Conservation (phyloP, 257 asterid genomes). For the Penstemon barbatus region DNA sequence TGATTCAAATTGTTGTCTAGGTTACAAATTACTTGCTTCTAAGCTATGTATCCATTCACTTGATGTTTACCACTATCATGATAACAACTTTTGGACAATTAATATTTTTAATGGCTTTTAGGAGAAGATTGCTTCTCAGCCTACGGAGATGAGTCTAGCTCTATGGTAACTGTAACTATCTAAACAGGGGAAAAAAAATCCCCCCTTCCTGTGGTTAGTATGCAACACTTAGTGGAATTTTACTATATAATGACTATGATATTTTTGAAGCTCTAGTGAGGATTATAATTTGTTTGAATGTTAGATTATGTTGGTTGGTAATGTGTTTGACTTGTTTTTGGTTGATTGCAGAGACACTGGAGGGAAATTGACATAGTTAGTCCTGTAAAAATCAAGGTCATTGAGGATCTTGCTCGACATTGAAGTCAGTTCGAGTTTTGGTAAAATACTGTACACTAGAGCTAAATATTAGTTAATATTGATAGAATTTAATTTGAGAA, state of each 20-base stretch:
- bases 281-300: neutral
- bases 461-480: neutral
- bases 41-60: neutral
- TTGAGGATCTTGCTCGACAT: slow-evolving; percentile 99
- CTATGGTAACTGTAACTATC: no score
- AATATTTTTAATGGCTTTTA: neutral
- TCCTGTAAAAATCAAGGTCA: slow-evolving; percentile 81
- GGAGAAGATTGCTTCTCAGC: neutral
- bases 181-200: no score
- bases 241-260: no score
- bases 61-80: neutral
- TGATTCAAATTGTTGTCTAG: neutral
- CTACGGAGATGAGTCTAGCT: no score
- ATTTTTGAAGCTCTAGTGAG: neutral
- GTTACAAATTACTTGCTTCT: slow-evolving; percentile 7
- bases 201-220: no score
- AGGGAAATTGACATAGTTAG: slow-evolving; percentile 77
- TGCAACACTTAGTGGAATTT: no score
- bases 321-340: slow-evolving; percentile 22
- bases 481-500: neutral
- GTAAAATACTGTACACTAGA: neutral
- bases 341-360: slow-evolving; percentile 79
- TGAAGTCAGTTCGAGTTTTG: slow-evolving; percentile 54
- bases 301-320: neutral
- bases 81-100: neutral